These are phyloP conservation scores for Vicia sativa DNA, from an alignment of 306 rosid species.

Conservation along the genomic window DNA sequence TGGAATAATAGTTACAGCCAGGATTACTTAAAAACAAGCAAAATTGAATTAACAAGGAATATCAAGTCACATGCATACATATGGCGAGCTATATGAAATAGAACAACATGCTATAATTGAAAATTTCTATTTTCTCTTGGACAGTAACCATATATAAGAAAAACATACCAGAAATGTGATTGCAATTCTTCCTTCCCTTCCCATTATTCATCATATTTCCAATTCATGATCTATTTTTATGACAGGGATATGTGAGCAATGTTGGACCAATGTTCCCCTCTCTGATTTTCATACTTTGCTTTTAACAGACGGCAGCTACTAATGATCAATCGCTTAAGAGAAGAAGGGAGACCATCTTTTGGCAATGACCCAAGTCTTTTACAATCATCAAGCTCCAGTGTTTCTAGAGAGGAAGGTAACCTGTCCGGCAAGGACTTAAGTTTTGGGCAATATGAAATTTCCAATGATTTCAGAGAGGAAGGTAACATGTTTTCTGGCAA, in stretches of 20 bases:
- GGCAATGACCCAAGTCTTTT: conserved; percentile 4
- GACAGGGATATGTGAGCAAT: background rate
- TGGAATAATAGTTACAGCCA: no score
- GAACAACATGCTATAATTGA: background rate
- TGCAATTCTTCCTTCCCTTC: background rate
- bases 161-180: background rate
- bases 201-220: background rate
- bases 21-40: no score
- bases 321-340: conserved; percentile 11
- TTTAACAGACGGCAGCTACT: background rate
- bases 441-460: background rate
- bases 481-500: conserved; percentile 1
- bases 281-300: background rate
- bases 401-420: conserved; percentile 7
- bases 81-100: no score
- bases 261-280: background rate
- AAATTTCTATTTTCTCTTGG: no score
- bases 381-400: background rate
- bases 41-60: no score
- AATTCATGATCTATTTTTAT: background rate
- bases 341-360: background rate
- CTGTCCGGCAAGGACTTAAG: conserved; percentile 11
- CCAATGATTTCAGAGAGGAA: background rate
- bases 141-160: no score
- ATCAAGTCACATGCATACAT: no score